Percentiles rank a stretch among this genome's conserved stretches.
These are phyloP conservation scores for Rhododendron vialii DNA, from an alignment of 148 eudicot species.

Conservation along the genomic window DNA sequence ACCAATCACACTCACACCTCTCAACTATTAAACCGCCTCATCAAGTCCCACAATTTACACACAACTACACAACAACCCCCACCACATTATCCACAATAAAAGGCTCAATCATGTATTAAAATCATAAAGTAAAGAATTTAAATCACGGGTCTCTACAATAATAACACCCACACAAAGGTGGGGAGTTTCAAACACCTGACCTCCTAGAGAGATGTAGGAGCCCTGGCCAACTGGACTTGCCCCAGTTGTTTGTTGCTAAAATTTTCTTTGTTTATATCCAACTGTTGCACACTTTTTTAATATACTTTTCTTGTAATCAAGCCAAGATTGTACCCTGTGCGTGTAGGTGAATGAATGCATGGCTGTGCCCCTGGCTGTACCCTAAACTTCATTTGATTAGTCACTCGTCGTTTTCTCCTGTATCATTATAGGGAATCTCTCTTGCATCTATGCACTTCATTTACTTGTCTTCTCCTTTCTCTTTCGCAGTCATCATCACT, in stretches of 20 bases:
- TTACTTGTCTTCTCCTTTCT: background rate
- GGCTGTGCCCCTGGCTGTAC: background rate
- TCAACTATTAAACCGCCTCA: too few relatives aligned
- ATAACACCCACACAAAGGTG: background rate
- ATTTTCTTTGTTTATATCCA: background rate
- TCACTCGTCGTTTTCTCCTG: background rate
- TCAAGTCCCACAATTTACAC: too few relatives aligned
- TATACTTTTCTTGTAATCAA: background rate
- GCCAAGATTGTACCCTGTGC: background rate
- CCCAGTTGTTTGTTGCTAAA: background rate
- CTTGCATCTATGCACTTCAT: background rate
- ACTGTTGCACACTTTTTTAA: background rate
- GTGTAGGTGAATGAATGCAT: background rate
- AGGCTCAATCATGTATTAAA: too few relatives aligned
- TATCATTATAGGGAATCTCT: background rate
- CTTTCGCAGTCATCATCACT: background rate
- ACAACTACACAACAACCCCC: too few relatives aligned
- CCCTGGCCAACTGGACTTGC: background rate
- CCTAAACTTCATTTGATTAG: background rate
- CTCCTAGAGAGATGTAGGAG: background rate
- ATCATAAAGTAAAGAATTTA: too few relatives aligned
- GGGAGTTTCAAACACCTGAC: background rate
- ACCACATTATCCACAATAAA: too few relatives aligned
- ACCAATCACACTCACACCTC: too few relatives aligned
- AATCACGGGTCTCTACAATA: too few relatives aligned